Conservation (phyloP, 768 basidiomycete species). For the Suillus ampliporus region DNA sequence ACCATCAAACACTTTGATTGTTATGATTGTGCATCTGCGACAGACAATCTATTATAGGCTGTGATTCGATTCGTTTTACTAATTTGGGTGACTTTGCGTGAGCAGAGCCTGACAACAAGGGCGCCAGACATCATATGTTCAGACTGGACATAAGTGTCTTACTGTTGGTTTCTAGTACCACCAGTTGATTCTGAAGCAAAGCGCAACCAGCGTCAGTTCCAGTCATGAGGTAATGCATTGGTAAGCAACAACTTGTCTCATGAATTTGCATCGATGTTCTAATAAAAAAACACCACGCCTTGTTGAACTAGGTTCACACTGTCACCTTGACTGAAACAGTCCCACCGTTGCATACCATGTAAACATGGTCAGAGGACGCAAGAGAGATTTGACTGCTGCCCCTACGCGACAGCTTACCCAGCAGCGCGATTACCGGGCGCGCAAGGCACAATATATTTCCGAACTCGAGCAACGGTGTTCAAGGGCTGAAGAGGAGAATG, state of each 20-base stretch:
- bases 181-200: no score
- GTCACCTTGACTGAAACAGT: no score
- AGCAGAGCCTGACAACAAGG: neutral
- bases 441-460: slow-evolving; percentile 60
- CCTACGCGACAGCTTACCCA: slow-evolving; percentile 62
- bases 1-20: neutral
- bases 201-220: no score
- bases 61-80: neutral
- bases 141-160: neutral
- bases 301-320: no score
- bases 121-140: neutral
- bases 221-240: no score
- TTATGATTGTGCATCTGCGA: neutral
- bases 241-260: no score
- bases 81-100: no score
- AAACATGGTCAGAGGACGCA: slow-evolving; percentile 66
- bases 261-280: no score
- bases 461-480: slow-evolving; percentile 61
- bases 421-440: slow-evolving; percentile 69
- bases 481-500: slow-evolving; percentile 62
- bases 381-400: slow-evolving; percentile 66
- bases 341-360: neutral
- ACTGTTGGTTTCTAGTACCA: neutral
- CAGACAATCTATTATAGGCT: neutral
- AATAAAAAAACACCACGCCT: no score